Conservation (phyloP, 1,284 basidiomycete genomes). For the Pholiota adiposa region DNA sequence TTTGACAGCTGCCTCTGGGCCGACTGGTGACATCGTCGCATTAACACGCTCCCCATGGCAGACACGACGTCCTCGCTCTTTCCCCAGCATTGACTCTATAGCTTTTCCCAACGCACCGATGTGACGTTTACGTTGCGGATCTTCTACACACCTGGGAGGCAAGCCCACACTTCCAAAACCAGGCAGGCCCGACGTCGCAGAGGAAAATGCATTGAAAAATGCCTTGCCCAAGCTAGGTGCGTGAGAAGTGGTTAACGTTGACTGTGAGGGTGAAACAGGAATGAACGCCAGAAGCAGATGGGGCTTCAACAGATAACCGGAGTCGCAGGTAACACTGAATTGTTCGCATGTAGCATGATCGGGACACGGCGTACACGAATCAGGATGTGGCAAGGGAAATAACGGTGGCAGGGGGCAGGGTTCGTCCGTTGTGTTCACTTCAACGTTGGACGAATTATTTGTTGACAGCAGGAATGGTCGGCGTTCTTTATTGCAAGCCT, state of each 20-base stretch:
- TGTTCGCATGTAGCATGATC: conserved; percentile 78
- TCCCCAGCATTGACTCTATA: conserved; percentile 71
- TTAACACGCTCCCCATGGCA: conserved; percentile 52
- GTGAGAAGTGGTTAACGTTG: conserved; percentile 42
- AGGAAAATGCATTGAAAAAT: conserved; percentile 50
- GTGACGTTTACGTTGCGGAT: conserved; percentile 78
- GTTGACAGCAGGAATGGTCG: conserved; percentile 36
- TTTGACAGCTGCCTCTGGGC: conserved; percentile 61
- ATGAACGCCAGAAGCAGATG: conserved; percentile 64
- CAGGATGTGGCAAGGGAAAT: conserved; percentile 63
- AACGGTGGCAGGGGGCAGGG: conserved; percentile 59
- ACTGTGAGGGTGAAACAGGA: conserved; percentile 44
- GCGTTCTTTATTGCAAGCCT: conserved; percentile 65
- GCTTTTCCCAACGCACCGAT: conserved; percentile 80
- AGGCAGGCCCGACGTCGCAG: conserved; percentile 73
- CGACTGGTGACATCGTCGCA: conserved; percentile 52
- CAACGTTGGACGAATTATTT: conserved; percentile 12
- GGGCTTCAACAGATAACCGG: conserved; percentile 73
- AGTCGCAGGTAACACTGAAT: conserved; percentile 69
- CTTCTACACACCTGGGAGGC: conserved; percentile 81
- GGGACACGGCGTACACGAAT: conserved; percentile 86
- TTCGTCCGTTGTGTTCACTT: conserved; percentile 29
- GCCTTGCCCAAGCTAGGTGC: conserved; percentile 32
- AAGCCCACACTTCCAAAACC: conserved; percentile 80
- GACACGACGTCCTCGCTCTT: conserved; percentile 70